Conservation (phyloP, 176 grass and related monocot species). For the Oryza punctata region DNA sequence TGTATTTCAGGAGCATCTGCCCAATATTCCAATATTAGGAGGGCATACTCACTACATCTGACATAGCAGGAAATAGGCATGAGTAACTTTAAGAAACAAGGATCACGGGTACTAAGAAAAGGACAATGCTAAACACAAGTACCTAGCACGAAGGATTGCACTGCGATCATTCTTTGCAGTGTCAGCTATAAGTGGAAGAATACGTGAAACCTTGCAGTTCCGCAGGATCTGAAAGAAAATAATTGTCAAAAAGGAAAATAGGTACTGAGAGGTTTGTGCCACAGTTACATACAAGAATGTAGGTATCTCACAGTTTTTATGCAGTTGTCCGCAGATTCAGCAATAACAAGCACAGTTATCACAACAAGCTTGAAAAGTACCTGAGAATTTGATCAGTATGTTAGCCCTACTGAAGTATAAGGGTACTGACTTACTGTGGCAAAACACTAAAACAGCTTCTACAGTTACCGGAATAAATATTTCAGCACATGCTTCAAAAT, state of each 20-base stretch:
- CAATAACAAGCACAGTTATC: constrained; percentile 94
- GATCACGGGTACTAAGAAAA: constrained; percentile 1
- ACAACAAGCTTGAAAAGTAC: constrained; percentile 93
- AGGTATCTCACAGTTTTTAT: constrained; percentile 84
- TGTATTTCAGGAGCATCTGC: constrained; percentile 95
- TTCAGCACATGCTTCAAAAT: constrained; percentile 88
- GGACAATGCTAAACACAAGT: constrained; percentile 28
- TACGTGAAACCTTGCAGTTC: constrained; percentile 79
- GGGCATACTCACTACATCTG: constrained; percentile 92
- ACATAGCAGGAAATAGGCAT: constrained; percentile 37
- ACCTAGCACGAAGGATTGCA: constrained; percentile 86
- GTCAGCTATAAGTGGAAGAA: constrained; percentile 65
- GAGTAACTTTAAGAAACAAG: constrained; percentile 25
- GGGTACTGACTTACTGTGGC: not conserved
- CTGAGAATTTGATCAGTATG: constrained; percentile 42
- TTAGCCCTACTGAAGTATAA: constrained; percentile 38
- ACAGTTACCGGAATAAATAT: constrained; percentile 88
- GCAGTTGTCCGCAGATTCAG: constrained; percentile 84
- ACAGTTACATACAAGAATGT: constrained; percentile 27
- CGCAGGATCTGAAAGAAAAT: constrained; percentile 64
- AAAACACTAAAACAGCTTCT: constrained; percentile 25
- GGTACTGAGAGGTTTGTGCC: constrained; percentile 13
- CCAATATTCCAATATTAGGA: constrained; percentile 89
- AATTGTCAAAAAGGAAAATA: constrained; percentile 43
- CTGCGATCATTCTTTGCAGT: constrained; percentile 71